Evolutionary conservation across 2,329 filamentous ascomycete species (phyloP), one percentile per base, ranked within the genome.

Genomic region (Trichophyton verrucosum): DNA sequence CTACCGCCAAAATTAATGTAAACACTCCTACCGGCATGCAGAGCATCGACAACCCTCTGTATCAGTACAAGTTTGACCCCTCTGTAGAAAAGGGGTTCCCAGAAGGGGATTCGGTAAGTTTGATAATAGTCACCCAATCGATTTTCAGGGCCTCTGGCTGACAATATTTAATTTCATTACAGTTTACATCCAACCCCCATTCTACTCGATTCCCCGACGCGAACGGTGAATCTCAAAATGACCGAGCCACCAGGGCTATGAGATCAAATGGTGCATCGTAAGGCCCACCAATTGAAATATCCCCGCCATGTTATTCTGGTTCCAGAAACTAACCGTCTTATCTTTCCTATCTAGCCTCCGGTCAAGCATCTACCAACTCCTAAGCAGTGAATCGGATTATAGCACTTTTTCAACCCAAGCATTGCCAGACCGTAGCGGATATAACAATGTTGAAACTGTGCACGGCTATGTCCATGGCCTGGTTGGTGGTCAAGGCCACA

Each of bases 401-500:
- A 69, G 64, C 1, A 61, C 65, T 13, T 66, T 68, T 42, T 67
- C 67, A 20, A 68, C 66, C n/a, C 56, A 60, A 13, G 60, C 65
- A 1, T 60, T 66, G 9, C 51, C 58, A 15, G 61, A 66, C 55
- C 57, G 61, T 17, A 60, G 60, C 2, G 62, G 60, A 24, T 67
- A 66, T 46, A 68, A 67, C 46, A 68, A 68, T 59, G 62, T 80
- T 2, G 78, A 81, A 62, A 71, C 71, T 24, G 65, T 80, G 22
- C 78, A 81, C 64, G 77, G 78, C 65, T 71, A 68, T 33, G 73
- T 80, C 38, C 78, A 80, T 64, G 80, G 80, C 36, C 77, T 81
- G 57, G 77, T 80, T 2, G 87, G 81, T 36, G 74, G 80, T 59
- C 71, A 74, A 62, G 86, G 87, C 1, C 86, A 89, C 66, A 87